Conservation (phyloP, 345 rosid genomes). For the Kandelia obovata region DNA sequence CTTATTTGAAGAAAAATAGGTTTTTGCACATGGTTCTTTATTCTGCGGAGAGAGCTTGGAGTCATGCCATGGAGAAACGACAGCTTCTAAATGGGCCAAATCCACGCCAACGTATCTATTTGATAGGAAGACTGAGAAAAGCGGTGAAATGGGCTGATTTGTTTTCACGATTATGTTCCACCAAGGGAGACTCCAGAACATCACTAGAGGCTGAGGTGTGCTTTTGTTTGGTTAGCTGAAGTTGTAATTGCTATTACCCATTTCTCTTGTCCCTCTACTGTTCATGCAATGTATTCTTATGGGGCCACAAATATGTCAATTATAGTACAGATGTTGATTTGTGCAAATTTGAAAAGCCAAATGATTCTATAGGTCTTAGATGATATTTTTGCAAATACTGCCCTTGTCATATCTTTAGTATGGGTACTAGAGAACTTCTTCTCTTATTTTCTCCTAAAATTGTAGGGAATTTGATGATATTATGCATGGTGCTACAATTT, state of each 20-base stretch:
- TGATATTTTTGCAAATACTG: background rate
- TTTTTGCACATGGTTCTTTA: conserved; percentile 89
- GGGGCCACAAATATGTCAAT: no score
- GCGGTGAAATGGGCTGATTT: conserved; percentile 91
- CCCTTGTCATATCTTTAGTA: no score
- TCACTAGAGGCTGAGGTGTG: conserved; percentile 94
- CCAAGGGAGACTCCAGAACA: conserved; percentile 85
- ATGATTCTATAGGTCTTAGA: no score
- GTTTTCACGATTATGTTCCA: conserved; percentile 69
- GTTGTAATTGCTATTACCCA: background rate
- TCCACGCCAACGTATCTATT: conserved; percentile 72
- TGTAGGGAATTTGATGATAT: no score
- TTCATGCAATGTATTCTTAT: no score
- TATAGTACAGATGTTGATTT: no score
- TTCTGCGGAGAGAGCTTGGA: conserved; percentile 97
- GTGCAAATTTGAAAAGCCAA: no score
- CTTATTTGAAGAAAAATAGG: conserved; percentile 46
- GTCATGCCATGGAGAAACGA: conserved; percentile 99
- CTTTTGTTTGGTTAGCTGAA: conserved; percentile 13
- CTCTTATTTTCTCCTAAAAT: background rate
- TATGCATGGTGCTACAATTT: background rate
- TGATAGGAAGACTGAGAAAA: conserved; percentile 92
- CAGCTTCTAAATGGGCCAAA: conserved; percentile 95
- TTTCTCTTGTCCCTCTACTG: no score
- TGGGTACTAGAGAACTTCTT: background rate